These are phyloP conservation scores for Diacronema lutheri DNA, from an alignment of 78 protist genomes.

Conservation along the genomic window DNA sequence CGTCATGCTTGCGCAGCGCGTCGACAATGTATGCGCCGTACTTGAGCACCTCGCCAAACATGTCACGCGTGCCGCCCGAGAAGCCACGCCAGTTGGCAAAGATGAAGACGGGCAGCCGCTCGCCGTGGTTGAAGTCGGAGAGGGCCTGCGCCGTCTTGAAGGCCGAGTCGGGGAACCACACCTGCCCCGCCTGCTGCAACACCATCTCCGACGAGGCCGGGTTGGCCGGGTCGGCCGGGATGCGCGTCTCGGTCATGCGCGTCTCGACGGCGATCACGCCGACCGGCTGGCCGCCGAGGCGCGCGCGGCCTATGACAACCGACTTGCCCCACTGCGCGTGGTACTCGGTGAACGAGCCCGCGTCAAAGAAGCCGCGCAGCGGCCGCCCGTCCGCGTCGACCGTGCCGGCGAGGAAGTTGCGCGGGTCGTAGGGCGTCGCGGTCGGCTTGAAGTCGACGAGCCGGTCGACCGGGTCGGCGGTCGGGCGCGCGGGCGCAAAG, in stretches of 20 bases:
- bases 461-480: constrained; percentile 2
- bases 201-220: constrained; percentile 54
- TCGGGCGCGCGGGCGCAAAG: not conserved
- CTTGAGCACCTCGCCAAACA: constrained; percentile 93
- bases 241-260: constrained; percentile 68
- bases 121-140: constrained; percentile 81
- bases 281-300: constrained; percentile 93
- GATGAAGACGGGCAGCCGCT: constrained; percentile 61
- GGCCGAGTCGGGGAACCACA: constrained; percentile 96
- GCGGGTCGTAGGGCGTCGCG: constrained; percentile 77
- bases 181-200: constrained; percentile 87
- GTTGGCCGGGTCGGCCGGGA: constrained; percentile 94
- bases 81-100: constrained; percentile 97
- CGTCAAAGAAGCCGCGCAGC: constrained; percentile 88
- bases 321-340: constrained; percentile 93
- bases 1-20: constrained; percentile 65
- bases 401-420: constrained; percentile 78
- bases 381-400: constrained; percentile 1
- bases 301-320: constrained; percentile 91
- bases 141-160: constrained; percentile 95
- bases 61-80: constrained; percentile 97
- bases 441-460: constrained; percentile 66
- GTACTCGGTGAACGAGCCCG: constrained; percentile 80
- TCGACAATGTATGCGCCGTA: constrained; percentile 92
- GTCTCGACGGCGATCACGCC: constrained; percentile 94